Evolutionary conservation across 345 rosid genomes (phyloP).

Genomic region (Gossypium sturtianum): DNA sequence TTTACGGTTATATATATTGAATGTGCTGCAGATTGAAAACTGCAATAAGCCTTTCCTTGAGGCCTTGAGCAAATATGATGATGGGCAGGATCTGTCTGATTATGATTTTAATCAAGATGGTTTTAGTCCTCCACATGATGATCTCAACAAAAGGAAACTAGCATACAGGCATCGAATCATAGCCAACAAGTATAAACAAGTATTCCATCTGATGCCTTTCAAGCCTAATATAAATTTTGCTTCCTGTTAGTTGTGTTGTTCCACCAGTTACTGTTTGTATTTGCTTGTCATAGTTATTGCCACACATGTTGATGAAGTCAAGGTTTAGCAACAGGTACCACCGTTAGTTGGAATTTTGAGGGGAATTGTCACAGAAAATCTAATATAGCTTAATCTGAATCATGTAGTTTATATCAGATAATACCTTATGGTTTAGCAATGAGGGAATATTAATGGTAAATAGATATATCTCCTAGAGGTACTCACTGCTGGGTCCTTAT

Average conservation of each 20-base stretch:
- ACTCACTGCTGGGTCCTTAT: neutral
- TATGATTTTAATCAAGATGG: constrained; percentile 64
- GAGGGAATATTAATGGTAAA: neutral
- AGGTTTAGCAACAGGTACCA: neutral
- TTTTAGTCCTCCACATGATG: constrained; percentile 49
- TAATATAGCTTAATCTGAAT: neutral
- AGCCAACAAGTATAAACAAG: constrained; percentile 58
- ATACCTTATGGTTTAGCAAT: neutral
- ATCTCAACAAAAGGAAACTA: constrained; percentile 57
- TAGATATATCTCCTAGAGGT: neutral
- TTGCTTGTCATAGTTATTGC: neutral
- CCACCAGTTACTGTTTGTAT: neutral
- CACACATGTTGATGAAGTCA: neutral
- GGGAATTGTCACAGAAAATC: neutral
- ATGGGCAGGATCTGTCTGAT: constrained; percentile 60
- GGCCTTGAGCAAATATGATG: constrained; percentile 54
- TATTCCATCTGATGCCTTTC: constrained; percentile 17
- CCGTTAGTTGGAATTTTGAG: neutral
- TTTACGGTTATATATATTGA: neutral
- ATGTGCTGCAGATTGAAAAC: constrained; percentile 59
- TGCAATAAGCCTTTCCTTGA: constrained; percentile 71
- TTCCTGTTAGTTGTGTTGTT: neutral
- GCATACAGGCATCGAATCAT: constrained; percentile 66
- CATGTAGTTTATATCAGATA: neutral
- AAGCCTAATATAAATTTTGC: neutral